Evolutionary conservation across 441 rosid genomes (phyloP).

Genomic region (Erysimum pusillum): DNA sequence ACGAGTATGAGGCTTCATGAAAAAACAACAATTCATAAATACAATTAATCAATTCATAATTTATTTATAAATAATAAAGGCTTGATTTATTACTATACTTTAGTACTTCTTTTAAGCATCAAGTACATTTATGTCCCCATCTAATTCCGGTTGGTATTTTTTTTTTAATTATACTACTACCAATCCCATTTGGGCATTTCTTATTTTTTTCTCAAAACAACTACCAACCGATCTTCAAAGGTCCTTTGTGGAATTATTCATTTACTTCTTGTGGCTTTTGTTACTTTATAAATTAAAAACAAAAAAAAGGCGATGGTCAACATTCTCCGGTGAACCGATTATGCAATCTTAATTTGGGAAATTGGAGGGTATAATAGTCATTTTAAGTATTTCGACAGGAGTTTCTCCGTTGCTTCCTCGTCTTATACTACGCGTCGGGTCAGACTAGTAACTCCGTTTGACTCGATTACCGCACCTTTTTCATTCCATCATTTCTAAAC

Average conservation of each 20-base stretch:
- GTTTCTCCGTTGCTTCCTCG: slow-evolving; percentile 28
- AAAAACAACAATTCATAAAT: too few species aligned
- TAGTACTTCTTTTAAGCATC: background rate
- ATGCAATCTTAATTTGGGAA: background rate
- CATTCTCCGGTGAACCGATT: slow-evolving; percentile 2
- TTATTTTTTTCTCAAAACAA: slow-evolving; percentile 6
- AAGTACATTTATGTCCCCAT: slow-evolving; percentile 22
- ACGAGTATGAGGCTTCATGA: too few species aligned
- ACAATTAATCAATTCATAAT: too few species aligned
- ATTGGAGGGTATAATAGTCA: slow-evolving; percentile 21
- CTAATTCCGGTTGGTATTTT: background rate
- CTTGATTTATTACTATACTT: too few species aligned
- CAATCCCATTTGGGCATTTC: slow-evolving; percentile 6
- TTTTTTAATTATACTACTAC: background rate
- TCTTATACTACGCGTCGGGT: slow-evolving; percentile 31
- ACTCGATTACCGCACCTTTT: slow-evolving; percentile 27
- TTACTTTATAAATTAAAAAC: background rate
- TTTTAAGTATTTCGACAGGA: background rate
- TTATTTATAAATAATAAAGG: too few species aligned
- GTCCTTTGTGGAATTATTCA: slow-evolving; percentile 10
- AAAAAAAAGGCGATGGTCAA: slow-evolving; percentile 13
- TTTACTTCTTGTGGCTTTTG: slow-evolving; percentile 35
- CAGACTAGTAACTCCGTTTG: slow-evolving; percentile 34
- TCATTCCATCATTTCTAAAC: slow-evolving; percentile 7
- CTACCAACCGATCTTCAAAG: slow-evolving; percentile 47